Evolutionary conservation across 2,329 filamentous ascomycete genomes (phyloP).

Genomic region (Colletotrichum navitas): DNA sequence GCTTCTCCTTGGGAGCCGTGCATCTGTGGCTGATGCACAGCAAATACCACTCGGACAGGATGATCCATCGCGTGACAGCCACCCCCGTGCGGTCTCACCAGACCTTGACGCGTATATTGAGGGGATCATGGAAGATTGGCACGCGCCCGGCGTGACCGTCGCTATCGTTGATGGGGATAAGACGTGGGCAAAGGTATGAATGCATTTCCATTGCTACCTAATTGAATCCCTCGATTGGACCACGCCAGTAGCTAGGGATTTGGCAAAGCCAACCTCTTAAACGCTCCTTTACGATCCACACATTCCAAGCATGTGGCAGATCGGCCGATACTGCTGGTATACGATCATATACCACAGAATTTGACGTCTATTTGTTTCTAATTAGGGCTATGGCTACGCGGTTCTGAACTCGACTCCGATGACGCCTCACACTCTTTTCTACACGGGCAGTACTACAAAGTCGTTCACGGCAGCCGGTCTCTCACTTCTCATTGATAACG

Average conservation of each 20-base stretch:
- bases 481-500: constrained; percentile 61
- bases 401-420: constrained; percentile 52
- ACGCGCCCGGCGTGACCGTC: constrained; percentile 58
- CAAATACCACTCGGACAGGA: background rate
- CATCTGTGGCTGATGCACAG: background rate
- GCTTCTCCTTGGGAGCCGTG: background rate
- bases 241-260: background rate
- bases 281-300: background rate
- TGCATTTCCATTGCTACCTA: background rate
- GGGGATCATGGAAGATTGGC: constrained; percentile 51
- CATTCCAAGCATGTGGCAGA: background rate
- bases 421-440: constrained; percentile 65
- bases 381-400: constrained; percentile 55
- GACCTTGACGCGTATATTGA: constrained; percentile 42
- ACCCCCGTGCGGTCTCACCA: background rate
- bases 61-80: background rate
- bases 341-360: background rate
- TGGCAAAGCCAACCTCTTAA: background rate
- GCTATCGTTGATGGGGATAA: constrained; percentile 55
- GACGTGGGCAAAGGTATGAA: constrained; percentile 51
- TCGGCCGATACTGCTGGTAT: background rate
- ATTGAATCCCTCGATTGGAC: background rate
- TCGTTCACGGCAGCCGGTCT: constrained; percentile 64
- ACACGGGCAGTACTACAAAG: constrained; percentile 68
- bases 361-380: background rate